Evolutionary conservation across 805 yeast genomes (phyloP), one percentile per base, ranked within the genome.

Genomic region (Wickerhamomyces strasburgensis): DNA sequence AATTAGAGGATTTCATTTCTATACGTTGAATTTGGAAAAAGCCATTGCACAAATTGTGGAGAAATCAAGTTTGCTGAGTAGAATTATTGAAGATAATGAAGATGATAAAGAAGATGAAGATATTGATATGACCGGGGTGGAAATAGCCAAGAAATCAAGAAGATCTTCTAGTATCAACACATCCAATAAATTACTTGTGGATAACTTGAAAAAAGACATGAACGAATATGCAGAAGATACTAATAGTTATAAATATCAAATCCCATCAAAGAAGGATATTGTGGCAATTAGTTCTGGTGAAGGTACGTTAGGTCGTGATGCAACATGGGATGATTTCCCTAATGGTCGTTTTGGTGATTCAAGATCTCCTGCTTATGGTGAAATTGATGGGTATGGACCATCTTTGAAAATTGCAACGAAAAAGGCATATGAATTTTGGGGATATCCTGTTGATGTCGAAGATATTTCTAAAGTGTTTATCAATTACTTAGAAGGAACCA

Each of bases 261-360:
- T 43, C 2, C 70, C 69, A 7, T 68, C 72, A 25, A 73, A 75
- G 46, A 74, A 73, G 54, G 75, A 75, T 3, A 69, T 85, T 26
- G 67, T 85, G 27, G 86, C 88, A 5, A 86, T 87, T 28, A 82
- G 93, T 29, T 73, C 83, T 13, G 96, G 96, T 29, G 79, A 82
- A 47, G 95, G 95, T 27, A 74, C 81, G 2, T 55, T 86, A 19
- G 95, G 95, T 25, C 78, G 85, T 51, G 93, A 85, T 58, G 95
- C 95, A 4, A 84, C 89, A 1, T 89, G 98, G 98, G 98, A 89
- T 66, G 98, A 89, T 54, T 89, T 86, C 61, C 93, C 96, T 19
- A 87, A 89, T 61, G 96, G 97, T 56, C 73, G 98, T 64, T 87
- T 86, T 60, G 95, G 97, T 64, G 95, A 88, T 62, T 84, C 96